Evolutionary conservation across 495 filamentous ascomycete genomes (phyloP).

Genomic region (Neurospora sp.): DNA sequence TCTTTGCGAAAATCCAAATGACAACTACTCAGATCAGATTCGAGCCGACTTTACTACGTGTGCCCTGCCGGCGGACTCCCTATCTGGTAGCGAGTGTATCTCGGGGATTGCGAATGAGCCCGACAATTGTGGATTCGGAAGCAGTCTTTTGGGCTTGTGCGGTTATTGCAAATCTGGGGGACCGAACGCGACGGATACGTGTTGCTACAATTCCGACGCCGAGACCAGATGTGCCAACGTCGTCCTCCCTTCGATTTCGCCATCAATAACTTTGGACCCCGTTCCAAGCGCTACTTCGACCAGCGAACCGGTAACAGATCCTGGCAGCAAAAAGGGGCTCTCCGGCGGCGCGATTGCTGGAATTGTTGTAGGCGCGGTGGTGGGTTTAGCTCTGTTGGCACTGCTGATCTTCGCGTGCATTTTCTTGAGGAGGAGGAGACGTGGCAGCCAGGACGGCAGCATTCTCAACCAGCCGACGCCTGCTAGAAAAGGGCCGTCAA

Average conservation of each 20-base stretch:
- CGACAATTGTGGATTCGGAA: constrained; percentile 75
- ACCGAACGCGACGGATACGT: constrained; percentile 87
- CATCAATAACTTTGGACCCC: constrained; percentile 55
- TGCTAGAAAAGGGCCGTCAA: constrained; percentile 44
- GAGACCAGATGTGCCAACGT: constrained; percentile 61
- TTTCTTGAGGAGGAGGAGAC: constrained; percentile 47
- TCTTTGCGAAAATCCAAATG: constrained; percentile 56
- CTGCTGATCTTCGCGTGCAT: constrained; percentile 53
- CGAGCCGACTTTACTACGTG: constrained; percentile 90
- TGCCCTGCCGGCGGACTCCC: constrained; percentile 65
- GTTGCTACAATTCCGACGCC: constrained; percentile 76
- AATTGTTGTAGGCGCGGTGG: constrained; percentile 72
- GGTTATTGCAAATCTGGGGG: constrained; percentile 74
- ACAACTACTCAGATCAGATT: constrained; percentile 63
- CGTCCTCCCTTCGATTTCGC: constrained; percentile 61
- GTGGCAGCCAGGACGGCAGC: constrained; percentile 49
- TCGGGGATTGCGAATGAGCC: constrained; percentile 70
- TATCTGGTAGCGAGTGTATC: constrained; percentile 63
- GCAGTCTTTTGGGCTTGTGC: constrained; percentile 78
- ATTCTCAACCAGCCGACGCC: constrained; percentile 84
- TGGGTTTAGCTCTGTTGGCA: constrained; percentile 56
- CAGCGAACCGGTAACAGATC: constrained; percentile 31
- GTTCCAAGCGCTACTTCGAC: constrained; percentile 35
- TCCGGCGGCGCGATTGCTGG: constrained; percentile 84
- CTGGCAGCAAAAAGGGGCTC: constrained; percentile 38